phyloP scores from a whole-genome alignment of 164 flowering plant species.

The Stephania yunnanensis region DNA sequence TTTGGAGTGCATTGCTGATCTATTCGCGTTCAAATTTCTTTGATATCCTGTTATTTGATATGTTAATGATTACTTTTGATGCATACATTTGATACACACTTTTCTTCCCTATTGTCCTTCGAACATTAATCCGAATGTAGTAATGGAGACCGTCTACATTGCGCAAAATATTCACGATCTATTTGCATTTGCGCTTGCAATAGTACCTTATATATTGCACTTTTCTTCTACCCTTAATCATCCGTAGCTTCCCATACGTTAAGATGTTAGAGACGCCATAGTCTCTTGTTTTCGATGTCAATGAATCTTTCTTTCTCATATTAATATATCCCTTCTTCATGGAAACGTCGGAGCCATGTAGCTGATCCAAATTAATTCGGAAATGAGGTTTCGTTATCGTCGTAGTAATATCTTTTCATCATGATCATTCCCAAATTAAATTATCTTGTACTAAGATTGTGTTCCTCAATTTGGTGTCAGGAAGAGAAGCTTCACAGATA shows the following conservation, averaged over 20 bases:
- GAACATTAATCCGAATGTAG: too few relatives aligned
- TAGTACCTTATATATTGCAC: neutral
- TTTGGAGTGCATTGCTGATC: neutral
- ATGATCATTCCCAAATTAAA: neutral
- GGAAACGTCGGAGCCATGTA: too few relatives aligned
- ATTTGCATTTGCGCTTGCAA: too few relatives aligned
- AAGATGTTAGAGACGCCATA: neutral
- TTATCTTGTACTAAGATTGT: neutral
- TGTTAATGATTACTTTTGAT: neutral
- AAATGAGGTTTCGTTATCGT: too few relatives aligned
- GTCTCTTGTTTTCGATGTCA: neutral
- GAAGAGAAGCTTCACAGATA: slow-evolving; percentile 76
- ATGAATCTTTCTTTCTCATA: neutral
- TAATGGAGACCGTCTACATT: too few relatives aligned
- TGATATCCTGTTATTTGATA: neutral
- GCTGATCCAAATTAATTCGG: too few relatives aligned
- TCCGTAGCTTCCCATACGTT: neutral
- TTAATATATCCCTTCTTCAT: neutral
- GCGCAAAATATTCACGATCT: too few relatives aligned
- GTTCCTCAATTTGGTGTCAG: slow-evolving; percentile 27
- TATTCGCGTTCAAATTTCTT: neutral
- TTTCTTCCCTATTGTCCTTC: too few relatives aligned
- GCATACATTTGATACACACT: neutral
- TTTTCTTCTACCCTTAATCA: neutral
- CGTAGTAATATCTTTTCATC: neutral